phyloP scores from a whole-genome alignment of 257 asterid genomes.

The Osmanthus fragrans region DNA sequence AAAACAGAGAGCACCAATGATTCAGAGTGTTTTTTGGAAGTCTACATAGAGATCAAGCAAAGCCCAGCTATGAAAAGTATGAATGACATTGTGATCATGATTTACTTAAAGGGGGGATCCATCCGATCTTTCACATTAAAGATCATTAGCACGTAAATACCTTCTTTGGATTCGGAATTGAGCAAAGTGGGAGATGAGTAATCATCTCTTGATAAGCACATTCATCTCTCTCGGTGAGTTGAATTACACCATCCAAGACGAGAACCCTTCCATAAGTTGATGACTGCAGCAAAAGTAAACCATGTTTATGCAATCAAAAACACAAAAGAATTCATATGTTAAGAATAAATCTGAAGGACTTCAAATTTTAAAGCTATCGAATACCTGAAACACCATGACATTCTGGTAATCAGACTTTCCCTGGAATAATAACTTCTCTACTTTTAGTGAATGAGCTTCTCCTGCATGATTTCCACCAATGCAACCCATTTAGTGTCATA shows the following conservation, averaged over 20 bases:
- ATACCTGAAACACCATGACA: conserved; percentile 90
- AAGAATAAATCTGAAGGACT: conserved; percentile 1
- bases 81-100: neutral
- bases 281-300: conserved; percentile 61
- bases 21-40: neutral
- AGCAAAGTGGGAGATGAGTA: conserved; percentile 90
- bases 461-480: conserved; percentile 54
- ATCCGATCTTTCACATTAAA: neutral
- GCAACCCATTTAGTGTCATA: neutral
- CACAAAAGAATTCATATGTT: neutral
- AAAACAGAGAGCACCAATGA: neutral
- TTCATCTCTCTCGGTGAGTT: conserved; percentile 96
- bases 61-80: neutral
- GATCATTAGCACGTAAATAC: conserved; percentile 28
- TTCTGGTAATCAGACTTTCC: conserved; percentile 95
- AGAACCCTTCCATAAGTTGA: conserved; percentile 93
- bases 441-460: conserved; percentile 97
- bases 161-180: conserved; percentile 89
- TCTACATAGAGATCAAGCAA: neutral
- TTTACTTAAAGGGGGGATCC: neutral
- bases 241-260: conserved; percentile 95
- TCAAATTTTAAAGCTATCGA: conserved; percentile 11
- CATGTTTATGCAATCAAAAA: conserved; percentile 14
- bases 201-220: conserved; percentile 99
- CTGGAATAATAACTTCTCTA: conserved; percentile 75